Conservation (phyloP, 108 stramenopile genomes). For the Mediolabrus comicus region DNA sequence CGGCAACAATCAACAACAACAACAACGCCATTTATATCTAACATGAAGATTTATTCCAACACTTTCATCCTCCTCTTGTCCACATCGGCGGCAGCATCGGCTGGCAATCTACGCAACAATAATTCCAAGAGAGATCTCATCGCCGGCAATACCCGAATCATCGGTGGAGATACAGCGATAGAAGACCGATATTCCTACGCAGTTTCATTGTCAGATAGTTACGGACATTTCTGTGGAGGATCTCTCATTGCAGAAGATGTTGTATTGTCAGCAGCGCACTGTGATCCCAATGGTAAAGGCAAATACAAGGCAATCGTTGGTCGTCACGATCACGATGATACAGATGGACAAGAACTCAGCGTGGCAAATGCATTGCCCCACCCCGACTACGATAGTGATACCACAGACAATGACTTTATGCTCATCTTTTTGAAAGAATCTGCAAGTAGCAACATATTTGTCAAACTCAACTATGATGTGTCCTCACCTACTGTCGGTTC, state of each 20-base stretch:
- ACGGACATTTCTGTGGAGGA: slow-evolving; percentile 10
- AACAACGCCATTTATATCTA: background rate
- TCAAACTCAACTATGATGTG: slow-evolving; percentile 23
- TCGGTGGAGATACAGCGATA: slow-evolving; percentile 1
- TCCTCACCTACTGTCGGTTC: slow-evolving; percentile 5
- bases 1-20: no score
- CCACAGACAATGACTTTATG: slow-evolving; percentile 42
- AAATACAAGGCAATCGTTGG: slow-evolving; percentile 9
- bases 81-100: background rate
- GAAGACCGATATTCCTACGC: slow-evolving; percentile 7
- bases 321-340: slow-evolving; percentile 5
- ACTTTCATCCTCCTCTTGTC: background rate
- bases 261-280: slow-evolving; percentile 9
- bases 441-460: background rate
- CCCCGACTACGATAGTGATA: slow-evolving; percentile 31
- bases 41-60: background rate
- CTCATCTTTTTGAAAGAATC: slow-evolving; percentile 27
- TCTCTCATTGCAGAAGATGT: slow-evolving; percentile 12
- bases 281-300: background rate
- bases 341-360: background rate
- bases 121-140: background rate
- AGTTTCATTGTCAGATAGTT: slow-evolving; percentile 6
- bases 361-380: slow-evolving; percentile 5
- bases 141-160: slow-evolving; percentile 1
- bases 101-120: slow-evolving; percentile 1